phyloP scores from a whole-genome alignment of 306 rosid genomes.

The Vigna radiata region DNA sequence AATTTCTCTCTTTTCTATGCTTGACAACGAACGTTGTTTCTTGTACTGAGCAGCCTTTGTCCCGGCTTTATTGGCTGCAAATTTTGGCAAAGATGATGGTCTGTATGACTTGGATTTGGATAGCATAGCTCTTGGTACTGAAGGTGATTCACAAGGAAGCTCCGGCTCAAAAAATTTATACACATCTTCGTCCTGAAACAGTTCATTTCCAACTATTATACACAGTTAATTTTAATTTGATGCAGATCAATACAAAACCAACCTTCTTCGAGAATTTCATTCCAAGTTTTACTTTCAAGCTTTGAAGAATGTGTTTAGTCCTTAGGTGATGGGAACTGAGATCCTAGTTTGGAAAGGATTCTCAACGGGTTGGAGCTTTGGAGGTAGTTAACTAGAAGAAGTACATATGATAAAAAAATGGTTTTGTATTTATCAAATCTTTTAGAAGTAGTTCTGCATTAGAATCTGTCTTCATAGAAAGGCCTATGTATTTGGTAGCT shows the following conservation, averaged over 20 bases:
- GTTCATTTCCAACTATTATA: slow-evolving; percentile 22
- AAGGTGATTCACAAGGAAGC: slow-evolving; percentile 69
- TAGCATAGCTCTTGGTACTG: slow-evolving; percentile 49
- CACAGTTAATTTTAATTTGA: slow-evolving; percentile 3
- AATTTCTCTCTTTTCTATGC: slow-evolving; percentile 60
- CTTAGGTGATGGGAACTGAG: background rate
- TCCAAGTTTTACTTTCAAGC: slow-evolving; percentile 16
- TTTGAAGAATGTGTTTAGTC: slow-evolving; percentile 6
- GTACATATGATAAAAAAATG: background rate
- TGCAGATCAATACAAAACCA: slow-evolving; percentile 10
- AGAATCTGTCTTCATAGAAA: background rate
- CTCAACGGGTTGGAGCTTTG: background rate
- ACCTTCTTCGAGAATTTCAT: background rate
- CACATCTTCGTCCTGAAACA: slow-evolving; percentile 85
- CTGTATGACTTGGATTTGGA: slow-evolving; percentile 50
- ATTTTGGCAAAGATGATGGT: slow-evolving; percentile 58
- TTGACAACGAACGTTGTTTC: slow-evolving; percentile 81
- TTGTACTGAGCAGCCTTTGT: slow-evolving; percentile 59
- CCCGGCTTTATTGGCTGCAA: slow-evolving; percentile 49
- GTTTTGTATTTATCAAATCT: background rate
- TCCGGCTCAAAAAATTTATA: slow-evolving; percentile 91
- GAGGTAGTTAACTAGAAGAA: background rate
- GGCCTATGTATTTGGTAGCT: background rate
- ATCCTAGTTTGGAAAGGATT: background rate
- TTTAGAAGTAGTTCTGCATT: background rate